Percentiles rank a stretch among this genome's conserved stretches.
phyloP scores from a whole-genome alignment of 2,329 filamentous ascomycete genomes.

The Rosellinia necatrix region DNA sequence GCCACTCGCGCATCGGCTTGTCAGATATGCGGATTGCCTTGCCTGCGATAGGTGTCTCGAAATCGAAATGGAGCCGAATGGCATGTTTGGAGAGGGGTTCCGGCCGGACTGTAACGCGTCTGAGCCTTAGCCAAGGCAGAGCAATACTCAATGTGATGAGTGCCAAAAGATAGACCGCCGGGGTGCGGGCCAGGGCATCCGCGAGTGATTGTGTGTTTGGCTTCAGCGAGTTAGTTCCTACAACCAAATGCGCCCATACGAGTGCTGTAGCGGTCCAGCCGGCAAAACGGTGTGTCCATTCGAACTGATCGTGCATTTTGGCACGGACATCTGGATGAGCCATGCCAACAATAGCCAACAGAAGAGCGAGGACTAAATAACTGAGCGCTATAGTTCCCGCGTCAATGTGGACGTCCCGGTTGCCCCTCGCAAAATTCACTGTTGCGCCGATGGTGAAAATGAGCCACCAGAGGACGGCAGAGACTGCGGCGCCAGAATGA shows the following conservation, averaged over 20 bases:
- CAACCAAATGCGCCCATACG: conserved; percentile 67
- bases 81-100: conserved; percentile 75
- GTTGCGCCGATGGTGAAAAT: conserved; percentile 41
- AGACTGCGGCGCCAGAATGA: conserved; percentile 55
- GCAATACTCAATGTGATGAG: conserved; percentile 67
- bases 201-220: conserved; percentile 40
- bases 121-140: conserved; percentile 74
- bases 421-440: conserved; percentile 36
- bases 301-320: conserved; percentile 55
- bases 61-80: conserved; percentile 70
- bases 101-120: conserved; percentile 67
- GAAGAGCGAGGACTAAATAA: conserved; percentile 27
- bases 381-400: conserved; percentile 26
- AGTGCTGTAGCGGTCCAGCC: conserved; percentile 71
- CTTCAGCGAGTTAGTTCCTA: conserved; percentile 54
- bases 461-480: conserved; percentile 50
- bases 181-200: conserved; percentile 43
- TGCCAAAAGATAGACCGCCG: conserved; percentile 69
- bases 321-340: conserved; percentile 30
- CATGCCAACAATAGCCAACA: conserved; percentile 29
- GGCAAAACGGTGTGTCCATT: conserved; percentile 71
- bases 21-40: conserved; percentile 64
- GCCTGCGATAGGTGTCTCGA: conserved; percentile 62
- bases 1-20: conserved; percentile 70
- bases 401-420: conserved; percentile 24